These are phyloP conservation scores for Sugiyamaella castrensis DNA, from an alignment of 1,139 yeast species.

Conservation along the genomic window DNA sequence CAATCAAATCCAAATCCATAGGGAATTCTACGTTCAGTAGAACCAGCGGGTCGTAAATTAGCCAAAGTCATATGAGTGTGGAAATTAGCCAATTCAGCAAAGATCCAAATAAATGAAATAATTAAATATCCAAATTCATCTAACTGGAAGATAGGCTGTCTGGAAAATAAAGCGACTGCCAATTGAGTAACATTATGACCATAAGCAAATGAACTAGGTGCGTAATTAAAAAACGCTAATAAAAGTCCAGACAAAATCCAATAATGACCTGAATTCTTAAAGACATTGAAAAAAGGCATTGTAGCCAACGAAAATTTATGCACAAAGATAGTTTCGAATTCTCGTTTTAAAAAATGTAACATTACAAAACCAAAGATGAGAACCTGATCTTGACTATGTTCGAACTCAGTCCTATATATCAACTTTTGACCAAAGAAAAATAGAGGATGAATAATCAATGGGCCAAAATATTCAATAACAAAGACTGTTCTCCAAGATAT, in stretches of 20 bases:
- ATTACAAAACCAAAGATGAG: conserved; percentile 54
- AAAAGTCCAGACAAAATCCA: conserved; percentile 84
- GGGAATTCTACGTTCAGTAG: conserved; percentile 51
- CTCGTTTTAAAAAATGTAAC: conserved; percentile 83
- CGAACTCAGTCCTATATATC: conserved; percentile 37
- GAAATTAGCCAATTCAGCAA: conserved; percentile 70
- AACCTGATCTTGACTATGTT: conserved; percentile 52
- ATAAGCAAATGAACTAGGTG: conserved; percentile 45
- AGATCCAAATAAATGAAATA: conserved; percentile 48
- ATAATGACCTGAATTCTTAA: conserved; percentile 87
- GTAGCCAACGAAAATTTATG: conserved; percentile 85
- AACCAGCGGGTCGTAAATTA: conserved; percentile 47
- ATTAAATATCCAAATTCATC: conserved; percentile 22
- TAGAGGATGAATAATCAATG: conserved; percentile 73
- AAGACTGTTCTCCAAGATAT: conserved; percentile 89
- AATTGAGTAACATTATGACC: conserved; percentile 19
- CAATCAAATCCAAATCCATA: conserved; percentile 47
- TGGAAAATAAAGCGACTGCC: conserved; percentile 31
- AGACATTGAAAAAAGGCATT: conserved; percentile 84
- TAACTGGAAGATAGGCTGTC: conserved; percentile 27
- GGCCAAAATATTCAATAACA: conserved; percentile 84
- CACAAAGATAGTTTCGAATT: conserved; percentile 76
- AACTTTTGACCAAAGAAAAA: conserved; percentile 48
- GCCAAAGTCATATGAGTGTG: conserved; percentile 63
- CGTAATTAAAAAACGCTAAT: conserved; percentile 65